Base-by-base conservation (phyloP, 768 basidiomycete genomes). In the Mycena galopus region DNA sequence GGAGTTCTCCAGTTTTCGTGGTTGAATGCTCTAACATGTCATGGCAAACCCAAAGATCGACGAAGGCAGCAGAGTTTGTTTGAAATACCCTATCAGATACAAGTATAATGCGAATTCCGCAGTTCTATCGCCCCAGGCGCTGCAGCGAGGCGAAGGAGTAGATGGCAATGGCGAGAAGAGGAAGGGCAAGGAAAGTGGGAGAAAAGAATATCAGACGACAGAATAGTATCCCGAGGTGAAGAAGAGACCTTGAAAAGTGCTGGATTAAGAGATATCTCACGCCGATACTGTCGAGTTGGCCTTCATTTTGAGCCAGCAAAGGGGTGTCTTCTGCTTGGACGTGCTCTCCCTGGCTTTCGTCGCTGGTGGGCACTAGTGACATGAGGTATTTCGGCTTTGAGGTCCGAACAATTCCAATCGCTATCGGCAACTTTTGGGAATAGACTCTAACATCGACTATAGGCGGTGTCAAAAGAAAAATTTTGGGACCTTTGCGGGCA, bases 11-110 rank as follows among this genome's bases (percentile, higher is more conserved):
- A 17, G 4, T 29, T 35, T 35, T 35, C 33, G 33, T 1, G 7
- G 2, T 12, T 39, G 44, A 79, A 75, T 72, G 35, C 17, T 44
- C 3, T 68, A 75, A 68, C n/a, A 2, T 8, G 86, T 86, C 11
- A 81, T 83, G 37, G 81, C 75, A 71, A 89, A 87, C 0, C 87
- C 88, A 69, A 83, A 86, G 19, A 88, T 77, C 1, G 88, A 87
- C 0, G 87, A 83, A 1, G 88, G 88, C 0, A 90, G 78, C 3
- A 88, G 80, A 0, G 87, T 86, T 30, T 78, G 72, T 8, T 83
- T 83, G 78, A 86, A 88, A 23, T 85, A 73, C 2, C 76, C 77
- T 63, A 87, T 81, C 33, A 88, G 80, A 72, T 82, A 84, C 17
- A 88, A 79, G 71, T 85, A 86, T 7, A 82, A 73, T 0, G 84